phyloP scores from a whole-genome alignment of 768 basidiomycete species.

The Boletellus emodensis region DNA sequence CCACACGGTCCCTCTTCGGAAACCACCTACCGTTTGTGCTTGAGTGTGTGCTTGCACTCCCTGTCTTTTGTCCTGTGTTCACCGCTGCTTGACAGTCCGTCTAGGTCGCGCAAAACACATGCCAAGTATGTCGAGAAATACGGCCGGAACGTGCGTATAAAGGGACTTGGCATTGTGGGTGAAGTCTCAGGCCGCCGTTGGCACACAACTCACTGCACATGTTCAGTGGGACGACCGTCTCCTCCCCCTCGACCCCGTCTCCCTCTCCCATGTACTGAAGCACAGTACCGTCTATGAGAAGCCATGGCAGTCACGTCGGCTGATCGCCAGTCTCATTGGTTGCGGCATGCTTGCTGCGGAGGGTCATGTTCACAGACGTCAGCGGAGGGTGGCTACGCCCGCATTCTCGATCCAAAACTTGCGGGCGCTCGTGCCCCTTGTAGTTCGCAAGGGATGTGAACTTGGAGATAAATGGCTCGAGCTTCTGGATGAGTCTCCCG shows the following conservation, averaged over 20 bases:
- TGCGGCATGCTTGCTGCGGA: conserved; percentile 80
- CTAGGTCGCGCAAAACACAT: conserved; percentile 50
- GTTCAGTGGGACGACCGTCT: conserved; percentile 74
- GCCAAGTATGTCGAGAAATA: conserved; percentile 53
- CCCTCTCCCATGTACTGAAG: conserved; percentile 70
- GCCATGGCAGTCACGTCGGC: conserved; percentile 70
- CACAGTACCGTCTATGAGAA: conserved; percentile 76
- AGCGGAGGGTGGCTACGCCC: conserved; percentile 70
- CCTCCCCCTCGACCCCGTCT: conserved; percentile 74
- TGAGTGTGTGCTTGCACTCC: conserved; percentile 41
- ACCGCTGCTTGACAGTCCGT: conserved; percentile 39
- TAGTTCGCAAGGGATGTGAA: conserved; percentile 63
- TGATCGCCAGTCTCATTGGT: conserved; percentile 77
- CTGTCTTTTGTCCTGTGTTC: neutral
- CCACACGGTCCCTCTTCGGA: conserved; percentile 43
- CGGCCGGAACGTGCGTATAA: conserved; percentile 66
- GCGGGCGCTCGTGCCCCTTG: conserved; percentile 64
- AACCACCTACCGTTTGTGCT: conserved; percentile 55
- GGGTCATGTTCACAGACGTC: conserved; percentile 73
- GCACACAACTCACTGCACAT: conserved; percentile 8
- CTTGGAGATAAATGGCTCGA: conserved; percentile 59
- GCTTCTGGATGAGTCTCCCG: conserved; percentile 34
- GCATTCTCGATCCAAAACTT: conserved; percentile 81
- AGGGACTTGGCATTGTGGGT: conserved; percentile 66
- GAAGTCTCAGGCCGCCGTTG: neutral